Base-by-base conservation (phyloP, 2,329 filamentous ascomycete species). In the Xylariales sp. region DNA sequence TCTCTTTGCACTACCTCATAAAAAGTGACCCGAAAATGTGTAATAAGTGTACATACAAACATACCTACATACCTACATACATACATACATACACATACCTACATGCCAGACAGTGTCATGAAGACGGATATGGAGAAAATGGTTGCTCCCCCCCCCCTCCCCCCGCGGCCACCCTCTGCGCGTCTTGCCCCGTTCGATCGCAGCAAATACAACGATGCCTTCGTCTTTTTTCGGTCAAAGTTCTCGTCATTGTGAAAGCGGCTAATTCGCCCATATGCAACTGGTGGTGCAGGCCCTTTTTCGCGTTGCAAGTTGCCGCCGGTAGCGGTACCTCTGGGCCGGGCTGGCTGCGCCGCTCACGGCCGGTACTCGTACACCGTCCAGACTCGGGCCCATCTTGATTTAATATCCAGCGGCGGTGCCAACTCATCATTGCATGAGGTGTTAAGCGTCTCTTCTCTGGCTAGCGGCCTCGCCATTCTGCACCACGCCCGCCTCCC, bases 391-490 rank as follows among this genome's bases (percentile, higher is more conserved):
- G 78, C 80, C 82, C 83, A 83, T 82, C 80, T 77, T 81, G 81
- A 80, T 83, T 83, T 84, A 86, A 85, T 84, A 82, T 85, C 83
- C 83, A 86, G 82, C 82, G 80, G 86, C 85, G 88, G 80, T 91
- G 90, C 89, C 90, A 92, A 87, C 90, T 89, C 90, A 92, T 91
- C 89, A 88, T 80, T 91, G 89, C 90, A 90, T 92, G 85, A 85
- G 83, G 76, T 81, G 80, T 80, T 80, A 77, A 80, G 80, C 78
- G 75, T 80, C 80, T 79, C 76, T 78, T 77, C 77, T 80, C 75
- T 80, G 77, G 80, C 80, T 80, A 79, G 79, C 78, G 79, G 78
- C 78, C 78, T 81, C 73, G 78, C 78, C 76, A 76, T 72, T 74
- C 75, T 72, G 72, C 70, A 71, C 68, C 69, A 59, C 69, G 61